Evolutionary conservation across 805 yeast genomes (phyloP).

Genomic region (Cyberlindnera suaveolens): DNA sequence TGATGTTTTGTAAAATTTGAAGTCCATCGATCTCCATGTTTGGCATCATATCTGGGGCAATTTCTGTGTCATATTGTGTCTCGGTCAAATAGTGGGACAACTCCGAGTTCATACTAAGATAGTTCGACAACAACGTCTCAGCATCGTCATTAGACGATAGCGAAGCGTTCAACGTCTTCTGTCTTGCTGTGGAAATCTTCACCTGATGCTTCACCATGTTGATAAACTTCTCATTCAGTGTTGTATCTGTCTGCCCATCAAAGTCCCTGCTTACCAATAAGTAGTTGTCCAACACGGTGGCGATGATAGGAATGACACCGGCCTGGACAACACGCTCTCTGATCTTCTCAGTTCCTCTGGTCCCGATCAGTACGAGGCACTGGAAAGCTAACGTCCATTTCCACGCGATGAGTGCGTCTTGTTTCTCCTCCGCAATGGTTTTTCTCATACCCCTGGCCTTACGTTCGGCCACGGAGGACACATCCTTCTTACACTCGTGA

Average conservation of each 20-base stretch:
- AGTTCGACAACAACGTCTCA: conserved; percentile 1
- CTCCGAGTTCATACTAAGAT: conserved; percentile 7
- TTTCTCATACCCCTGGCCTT: conserved; percentile 10
- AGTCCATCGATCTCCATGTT: background rate
- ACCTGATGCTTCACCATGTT: conserved; percentile 10
- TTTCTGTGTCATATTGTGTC: background rate
- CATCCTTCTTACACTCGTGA: conserved; percentile 52
- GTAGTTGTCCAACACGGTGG: conserved; percentile 88
- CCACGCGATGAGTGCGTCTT: conserved; percentile 70
- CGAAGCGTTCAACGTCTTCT: background rate
- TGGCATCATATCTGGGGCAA: background rate
- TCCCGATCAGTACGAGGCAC: conserved; percentile 84
- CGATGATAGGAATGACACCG: conserved; percentile 84
- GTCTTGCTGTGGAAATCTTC: background rate
- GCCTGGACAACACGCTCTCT: conserved; percentile 85
- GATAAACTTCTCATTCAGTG: conserved; percentile 13
- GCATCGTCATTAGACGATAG: conserved; percentile 3
- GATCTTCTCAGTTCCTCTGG: conserved; percentile 85
- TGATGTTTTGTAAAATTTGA: conserved; percentile 2
- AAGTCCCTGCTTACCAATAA: conserved; percentile 34
- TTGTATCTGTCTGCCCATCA: conserved; percentile 20
- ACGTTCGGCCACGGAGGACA: background rate
- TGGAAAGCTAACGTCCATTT: conserved; percentile 96
- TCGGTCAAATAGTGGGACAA: conserved; percentile 5
- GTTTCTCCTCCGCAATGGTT: conserved; percentile 27